Conservation (phyloP, 352 stramenopile species). For the Pythium scleroteichum region DNA sequence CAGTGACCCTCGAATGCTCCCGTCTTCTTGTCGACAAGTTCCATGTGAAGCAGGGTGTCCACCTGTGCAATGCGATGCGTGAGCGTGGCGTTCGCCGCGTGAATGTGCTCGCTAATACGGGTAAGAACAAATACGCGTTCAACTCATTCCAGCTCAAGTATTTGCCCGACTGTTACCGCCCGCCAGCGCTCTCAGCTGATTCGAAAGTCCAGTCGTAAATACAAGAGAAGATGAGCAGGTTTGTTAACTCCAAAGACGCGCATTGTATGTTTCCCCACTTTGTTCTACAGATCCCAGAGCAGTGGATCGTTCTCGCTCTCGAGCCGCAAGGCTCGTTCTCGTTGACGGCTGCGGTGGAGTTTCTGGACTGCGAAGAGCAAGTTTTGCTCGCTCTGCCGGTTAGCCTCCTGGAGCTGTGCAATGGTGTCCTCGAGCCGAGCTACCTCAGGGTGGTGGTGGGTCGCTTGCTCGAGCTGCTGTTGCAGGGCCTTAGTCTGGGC, state of each 20-base stretch:
- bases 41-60: conserved; percentile 82
- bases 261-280: conserved; percentile 19
- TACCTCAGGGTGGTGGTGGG: conserved; percentile 55
- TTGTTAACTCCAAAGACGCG: conserved; percentile 5
- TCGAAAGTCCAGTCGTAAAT: conserved; percentile 72
- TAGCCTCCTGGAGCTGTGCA: conserved; percentile 37
- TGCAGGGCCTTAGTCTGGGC: conserved; percentile 44
- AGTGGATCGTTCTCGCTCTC: conserved; percentile 53
- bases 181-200: conserved; percentile 80
- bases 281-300: conserved; percentile 51
- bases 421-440: conserved; percentile 43
- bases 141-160: conserved; percentile 97
- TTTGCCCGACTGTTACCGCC: conserved; percentile 93
- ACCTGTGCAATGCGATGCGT: conserved; percentile 85
- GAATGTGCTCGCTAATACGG: conserved; percentile 86
- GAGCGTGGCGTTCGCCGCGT: conserved; percentile 81
- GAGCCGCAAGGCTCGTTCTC: conserved; percentile 65
- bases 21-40: conserved; percentile 90
- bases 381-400: conserved; percentile 56
- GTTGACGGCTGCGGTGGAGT: conserved; percentile 66
- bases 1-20: conserved; percentile 94
- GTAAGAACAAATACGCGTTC: conserved; percentile 95
- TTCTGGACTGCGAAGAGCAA: conserved; percentile 74
- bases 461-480: conserved; percentile 44
- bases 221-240: not conserved